Evolutionary conservation across 768 basidiomycete genomes (phyloP).

Genomic region (Pilatotrama ljubarskyi): DNA sequence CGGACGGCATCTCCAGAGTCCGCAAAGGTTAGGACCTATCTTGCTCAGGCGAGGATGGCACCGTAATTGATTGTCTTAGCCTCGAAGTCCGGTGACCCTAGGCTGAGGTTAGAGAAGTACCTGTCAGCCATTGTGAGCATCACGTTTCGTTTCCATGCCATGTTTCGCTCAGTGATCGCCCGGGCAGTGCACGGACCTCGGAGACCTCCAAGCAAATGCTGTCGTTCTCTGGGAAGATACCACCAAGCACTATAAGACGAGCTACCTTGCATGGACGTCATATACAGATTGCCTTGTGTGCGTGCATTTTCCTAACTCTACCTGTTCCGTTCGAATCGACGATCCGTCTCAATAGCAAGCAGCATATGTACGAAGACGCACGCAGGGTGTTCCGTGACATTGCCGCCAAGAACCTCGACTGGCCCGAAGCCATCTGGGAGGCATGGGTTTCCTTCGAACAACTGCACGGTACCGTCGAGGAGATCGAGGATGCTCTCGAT

Average conservation of each 20-base stretch:
- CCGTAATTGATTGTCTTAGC: slow-evolving; percentile 38
- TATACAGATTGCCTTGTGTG: slow-evolving; percentile 78
- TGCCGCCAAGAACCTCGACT: slow-evolving; percentile 77
- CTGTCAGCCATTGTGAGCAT: slow-evolving; percentile 69
- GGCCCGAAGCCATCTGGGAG: slow-evolving; percentile 94
- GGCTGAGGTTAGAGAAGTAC: slow-evolving; percentile 81
- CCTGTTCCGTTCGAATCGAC: not conserved
- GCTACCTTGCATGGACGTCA: slow-evolving; percentile 72
- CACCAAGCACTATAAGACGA: slow-evolving; percentile 64
- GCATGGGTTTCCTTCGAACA: slow-evolving; percentile 90
- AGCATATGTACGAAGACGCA: slow-evolving; percentile 56
- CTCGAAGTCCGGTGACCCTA: slow-evolving; percentile 68
- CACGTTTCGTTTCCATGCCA: no score
- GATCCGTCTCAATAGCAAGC: slow-evolving; percentile 42
- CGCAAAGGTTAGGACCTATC: slow-evolving; percentile 48
- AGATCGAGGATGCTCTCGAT: slow-evolving; percentile 61
- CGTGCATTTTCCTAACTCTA: slow-evolving; percentile 28
- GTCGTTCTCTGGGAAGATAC: slow-evolving; percentile 66
- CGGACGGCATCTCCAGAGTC: slow-evolving; percentile 63
- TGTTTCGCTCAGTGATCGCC: no score
- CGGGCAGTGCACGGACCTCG: slow-evolving; percentile 50
- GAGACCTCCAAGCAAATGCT: slow-evolving; percentile 52
- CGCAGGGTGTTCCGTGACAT: slow-evolving; percentile 68
- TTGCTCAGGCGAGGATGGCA: not conserved
- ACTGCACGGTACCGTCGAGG: slow-evolving; percentile 69